A percentile compares a stretch with the other conserved stretches of the same genome.
Evolutionary conservation across 148 eudicot genomes (phyloP).

Genomic region (Gaultheria prostrata): DNA sequence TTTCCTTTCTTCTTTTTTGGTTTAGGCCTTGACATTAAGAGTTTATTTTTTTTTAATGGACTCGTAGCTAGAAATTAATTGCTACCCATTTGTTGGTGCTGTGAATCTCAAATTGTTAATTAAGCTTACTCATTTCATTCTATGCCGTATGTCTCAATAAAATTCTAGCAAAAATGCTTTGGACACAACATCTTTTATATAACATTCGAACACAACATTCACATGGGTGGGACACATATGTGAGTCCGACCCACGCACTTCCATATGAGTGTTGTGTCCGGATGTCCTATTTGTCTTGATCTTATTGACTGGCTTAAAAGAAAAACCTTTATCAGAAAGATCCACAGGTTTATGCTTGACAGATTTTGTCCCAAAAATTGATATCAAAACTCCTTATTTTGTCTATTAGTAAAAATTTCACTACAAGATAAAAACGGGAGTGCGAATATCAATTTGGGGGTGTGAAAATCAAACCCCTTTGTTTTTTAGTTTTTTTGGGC

Average conservation of each 20-base stretch:
- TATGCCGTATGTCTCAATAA: not conserved
- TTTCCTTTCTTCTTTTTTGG: not conserved
- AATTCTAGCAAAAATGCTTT: no score
- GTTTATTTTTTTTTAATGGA: not conserved
- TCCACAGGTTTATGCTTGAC: not conserved
- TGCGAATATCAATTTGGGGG: no score
- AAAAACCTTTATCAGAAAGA: not conserved
- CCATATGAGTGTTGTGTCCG: no score
- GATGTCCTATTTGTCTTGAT: not conserved
- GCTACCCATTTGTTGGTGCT: not conserved
- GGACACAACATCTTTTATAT: no score
- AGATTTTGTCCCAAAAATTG: no score
- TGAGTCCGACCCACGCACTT: no score
- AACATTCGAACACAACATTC: no score
- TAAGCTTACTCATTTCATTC: not conserved
- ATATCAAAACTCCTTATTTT: no score
- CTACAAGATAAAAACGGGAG: no score
- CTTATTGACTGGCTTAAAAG: not conserved
- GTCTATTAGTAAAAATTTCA: no score
- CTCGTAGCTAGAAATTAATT: not conserved
- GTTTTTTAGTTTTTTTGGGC: not conserved
- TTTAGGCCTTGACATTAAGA: conserved; percentile 4
- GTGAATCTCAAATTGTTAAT: conserved; percentile 3
- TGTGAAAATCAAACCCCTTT: not conserved
- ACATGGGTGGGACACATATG: no score